Conservation (phyloP, 139 green algal species). For the Chlamydomonas sp. region DNA sequence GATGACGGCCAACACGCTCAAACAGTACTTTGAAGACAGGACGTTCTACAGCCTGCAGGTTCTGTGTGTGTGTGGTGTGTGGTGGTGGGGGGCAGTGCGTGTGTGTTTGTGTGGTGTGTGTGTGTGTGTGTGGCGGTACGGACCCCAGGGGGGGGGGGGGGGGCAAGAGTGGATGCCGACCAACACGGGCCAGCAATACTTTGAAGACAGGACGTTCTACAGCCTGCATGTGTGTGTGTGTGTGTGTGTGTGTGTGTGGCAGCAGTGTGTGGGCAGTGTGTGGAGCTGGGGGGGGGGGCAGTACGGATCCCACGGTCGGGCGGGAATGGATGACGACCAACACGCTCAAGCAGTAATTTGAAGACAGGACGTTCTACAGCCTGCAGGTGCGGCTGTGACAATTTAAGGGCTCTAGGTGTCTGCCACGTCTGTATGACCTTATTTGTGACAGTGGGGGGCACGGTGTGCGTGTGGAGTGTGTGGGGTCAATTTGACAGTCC, state of each 20-base stretch:
- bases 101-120: too few species aligned
- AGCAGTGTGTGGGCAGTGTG: too few species aligned
- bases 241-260: too few species aligned
- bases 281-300: too few species aligned
- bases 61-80: too few species aligned
- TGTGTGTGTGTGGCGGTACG: too few species aligned
- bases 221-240: slow-evolving; percentile 70
- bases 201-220: slow-evolving; percentile 85
- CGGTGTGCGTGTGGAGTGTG: slow-evolving; percentile 91
- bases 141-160: slow-evolving; percentile 67
- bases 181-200: slow-evolving; percentile 74
- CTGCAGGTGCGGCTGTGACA: too few species aligned
- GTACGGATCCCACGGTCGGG: too few species aligned
- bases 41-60: slow-evolving; percentile 89
- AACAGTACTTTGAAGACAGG: slow-evolving; percentile 75
- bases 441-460: slow-evolving; percentile 69
- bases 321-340: slow-evolving; percentile 88
- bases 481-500: slow-evolving; percentile 83
- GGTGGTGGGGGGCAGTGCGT: too few species aligned
- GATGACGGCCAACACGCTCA: slow-evolving; percentile 78
- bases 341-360: slow-evolving; percentile 79
- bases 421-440: too few species aligned
- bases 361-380: slow-evolving; percentile 81
- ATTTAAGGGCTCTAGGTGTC: too few species aligned
- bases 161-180: slow-evolving; percentile 95